A percentile compares a stretch with the other conserved stretches of the same genome.
Conservation (phyloP, 352 stramenopile genomes). For the Phytopythium litorale region DNA sequence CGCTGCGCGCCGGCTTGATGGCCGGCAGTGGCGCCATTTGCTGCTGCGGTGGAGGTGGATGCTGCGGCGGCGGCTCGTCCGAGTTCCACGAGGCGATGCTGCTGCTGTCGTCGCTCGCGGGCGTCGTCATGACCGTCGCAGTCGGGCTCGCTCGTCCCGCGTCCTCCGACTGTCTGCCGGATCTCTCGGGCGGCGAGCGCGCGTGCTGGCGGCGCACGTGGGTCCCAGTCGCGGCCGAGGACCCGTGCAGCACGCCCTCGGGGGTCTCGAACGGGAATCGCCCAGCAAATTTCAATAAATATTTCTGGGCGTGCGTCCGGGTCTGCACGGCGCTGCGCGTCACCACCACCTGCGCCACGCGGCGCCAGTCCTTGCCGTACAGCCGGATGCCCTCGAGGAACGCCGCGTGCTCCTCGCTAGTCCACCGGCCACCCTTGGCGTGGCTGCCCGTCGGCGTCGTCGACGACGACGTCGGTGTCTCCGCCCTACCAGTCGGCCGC, state of each 20-base stretch:
- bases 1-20: conserved; percentile 19
- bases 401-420: conserved; percentile 78
- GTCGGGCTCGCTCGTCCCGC: conserved; percentile 25
- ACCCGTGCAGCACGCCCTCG: conserved; percentile 10
- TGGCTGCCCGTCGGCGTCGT: conserved; percentile 9
- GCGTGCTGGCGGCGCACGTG: background rate
- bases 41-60: background rate
- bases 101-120: conserved; percentile 22
- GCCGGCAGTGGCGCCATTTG: conserved; percentile 6
- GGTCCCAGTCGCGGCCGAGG: background rate
- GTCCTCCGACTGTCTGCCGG: conserved; percentile 3
- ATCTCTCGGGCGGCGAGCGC: background rate
- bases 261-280: conserved; percentile 71
- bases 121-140: conserved; percentile 18
- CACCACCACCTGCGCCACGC: conserved; percentile 77
- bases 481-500: conserved; percentile 11
- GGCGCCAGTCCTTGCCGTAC: conserved; percentile 85
- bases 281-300: conserved; percentile 91
- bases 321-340: conserved; percentile 87
- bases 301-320: conserved; percentile 88
- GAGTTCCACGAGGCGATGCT: conserved; percentile 34
- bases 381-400: conserved; percentile 87
- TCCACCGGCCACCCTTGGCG: conserved; percentile 85
- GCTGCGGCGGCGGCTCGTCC: conserved; percentile 17
- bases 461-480: background rate